A percentile compares a stretch with the other conserved stretches of the same genome.
Conservation (phyloP, 2,329 filamentous ascomycete species). For the Penicillium sp. region DNA sequence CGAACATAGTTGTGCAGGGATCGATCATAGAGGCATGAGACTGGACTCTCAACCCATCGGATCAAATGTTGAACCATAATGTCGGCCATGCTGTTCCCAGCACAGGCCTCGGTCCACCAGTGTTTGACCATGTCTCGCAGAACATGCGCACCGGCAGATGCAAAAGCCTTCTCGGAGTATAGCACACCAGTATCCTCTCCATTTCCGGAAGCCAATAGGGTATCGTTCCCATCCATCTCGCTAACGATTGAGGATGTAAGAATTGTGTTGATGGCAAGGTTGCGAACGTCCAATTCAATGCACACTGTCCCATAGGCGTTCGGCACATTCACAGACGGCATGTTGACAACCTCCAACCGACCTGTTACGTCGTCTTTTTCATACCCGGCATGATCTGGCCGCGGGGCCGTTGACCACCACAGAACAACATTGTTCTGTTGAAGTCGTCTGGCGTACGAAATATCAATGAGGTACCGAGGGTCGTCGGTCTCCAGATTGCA, state of each 20-base stretch:
- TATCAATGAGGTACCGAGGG: constrained; percentile 90
- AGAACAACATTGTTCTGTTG: constrained; percentile 91
- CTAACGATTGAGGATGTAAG: constrained; percentile 95
- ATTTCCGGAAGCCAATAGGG: constrained; percentile 77
- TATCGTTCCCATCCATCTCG: constrained; percentile 85
- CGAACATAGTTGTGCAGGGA: constrained; percentile 96
- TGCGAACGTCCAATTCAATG: constrained; percentile 90
- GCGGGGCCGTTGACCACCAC: constrained; percentile 90
- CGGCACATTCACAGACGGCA: constrained; percentile 91
- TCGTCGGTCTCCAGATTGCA: constrained; percentile 96
- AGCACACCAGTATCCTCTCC: constrained; percentile 68
- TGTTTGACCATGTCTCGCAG: constrained; percentile 97
- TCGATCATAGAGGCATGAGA: constrained; percentile 92
- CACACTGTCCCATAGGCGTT: constrained; percentile 95
- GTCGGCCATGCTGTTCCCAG: constrained; percentile 90
- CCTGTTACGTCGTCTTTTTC: constrained; percentile 88
- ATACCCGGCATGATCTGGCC: constrained; percentile 92
- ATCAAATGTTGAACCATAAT: constrained; percentile 96
- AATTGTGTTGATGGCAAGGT: constrained; percentile 96
- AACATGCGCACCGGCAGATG: constrained; percentile 86
- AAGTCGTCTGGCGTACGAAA: constrained; percentile 87
- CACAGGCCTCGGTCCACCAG: constrained; percentile 96
- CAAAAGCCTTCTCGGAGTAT: constrained; percentile 85
- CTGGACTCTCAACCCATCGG: constrained; percentile 92
- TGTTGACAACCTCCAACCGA: constrained; percentile 79